Percentiles rank a stretch among this genome's conserved stretches.
Conservation (phyloP, 2,329 filamentous ascomycete species). For the Nigrospora osmanthi region DNA sequence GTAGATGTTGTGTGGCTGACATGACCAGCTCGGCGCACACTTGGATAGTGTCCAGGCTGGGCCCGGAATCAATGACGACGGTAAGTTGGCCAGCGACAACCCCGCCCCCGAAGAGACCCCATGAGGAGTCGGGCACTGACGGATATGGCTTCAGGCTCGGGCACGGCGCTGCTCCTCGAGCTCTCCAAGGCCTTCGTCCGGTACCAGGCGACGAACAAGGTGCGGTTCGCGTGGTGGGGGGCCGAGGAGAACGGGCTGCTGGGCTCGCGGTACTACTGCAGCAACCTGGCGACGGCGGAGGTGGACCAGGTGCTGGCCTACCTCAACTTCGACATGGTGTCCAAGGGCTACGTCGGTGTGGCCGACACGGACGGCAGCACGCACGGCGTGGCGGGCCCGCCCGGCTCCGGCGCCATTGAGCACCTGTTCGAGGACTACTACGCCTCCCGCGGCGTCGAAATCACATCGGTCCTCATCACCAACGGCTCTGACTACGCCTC, state of each 20-base stretch:
- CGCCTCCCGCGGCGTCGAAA: constrained; percentile 12
- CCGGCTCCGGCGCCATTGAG: constrained; percentile 24
- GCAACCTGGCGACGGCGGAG: constrained; percentile 15
- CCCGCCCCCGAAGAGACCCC: no score
- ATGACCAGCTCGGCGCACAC: constrained; percentile 16
- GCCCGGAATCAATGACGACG: constrained; percentile 23
- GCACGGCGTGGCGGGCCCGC: constrained; percentile 25
- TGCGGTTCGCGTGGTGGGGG: constrained; percentile 24
- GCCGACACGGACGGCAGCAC: constrained; percentile 25
- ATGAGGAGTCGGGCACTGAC: neutral
- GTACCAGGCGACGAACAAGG: constrained; percentile 19
- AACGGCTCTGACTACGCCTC: constrained; percentile 48
- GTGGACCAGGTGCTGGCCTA: constrained; percentile 20
- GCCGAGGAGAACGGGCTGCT: constrained; percentile 21
- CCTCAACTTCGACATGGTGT: constrained; percentile 29
- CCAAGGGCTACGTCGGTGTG: constrained; percentile 22
- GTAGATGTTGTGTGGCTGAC: neutral
- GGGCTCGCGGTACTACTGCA: constrained; percentile 21
- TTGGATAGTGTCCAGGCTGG: constrained; percentile 22
- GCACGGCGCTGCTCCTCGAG: constrained; percentile 19
- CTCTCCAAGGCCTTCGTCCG: constrained; percentile 13
- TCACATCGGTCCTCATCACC: constrained; percentile 19
- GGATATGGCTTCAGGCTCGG: constrained; percentile 9
- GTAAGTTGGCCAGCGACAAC: neutral
- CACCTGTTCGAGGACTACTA: constrained; percentile 21